Conservation (phyloP, 73 alveolate species). For the Paramecium caudatum region DNA sequence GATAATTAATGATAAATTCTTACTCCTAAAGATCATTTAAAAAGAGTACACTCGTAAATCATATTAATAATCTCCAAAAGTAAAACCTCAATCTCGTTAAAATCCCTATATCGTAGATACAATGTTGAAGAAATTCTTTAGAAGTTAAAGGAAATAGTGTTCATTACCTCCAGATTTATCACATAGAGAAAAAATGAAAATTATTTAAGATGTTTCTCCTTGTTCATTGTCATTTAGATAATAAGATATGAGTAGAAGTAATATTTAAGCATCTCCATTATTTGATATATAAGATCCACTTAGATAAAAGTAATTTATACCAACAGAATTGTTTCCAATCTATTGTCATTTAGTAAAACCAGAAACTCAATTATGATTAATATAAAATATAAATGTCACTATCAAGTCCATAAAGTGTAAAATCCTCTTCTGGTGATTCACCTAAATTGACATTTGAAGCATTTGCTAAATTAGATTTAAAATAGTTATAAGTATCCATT, state of each 20-base stretch:
- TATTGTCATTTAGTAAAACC: slow-evolving; percentile 1
- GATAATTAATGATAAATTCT: background rate
- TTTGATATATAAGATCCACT: slow-evolving; percentile 9
- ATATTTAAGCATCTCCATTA: slow-evolving; percentile 10
- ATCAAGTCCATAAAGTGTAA: background rate
- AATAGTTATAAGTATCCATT: background rate
- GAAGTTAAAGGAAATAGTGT: background rate
- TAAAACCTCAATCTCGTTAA: too few species aligned
- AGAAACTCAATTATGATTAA: background rate
- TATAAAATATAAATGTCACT: background rate
- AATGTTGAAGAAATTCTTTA: background rate
- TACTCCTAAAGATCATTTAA: background rate
- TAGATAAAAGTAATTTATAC: background rate
- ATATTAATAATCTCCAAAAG: background rate
- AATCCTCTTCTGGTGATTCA: background rate
- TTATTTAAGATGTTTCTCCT: slow-evolving; percentile 17
- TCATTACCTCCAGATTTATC: background rate
- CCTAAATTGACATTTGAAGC: slow-evolving; percentile 48
- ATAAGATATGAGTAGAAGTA: background rate
- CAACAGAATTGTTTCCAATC: slow-evolving; percentile 6
- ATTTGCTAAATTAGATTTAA: slow-evolving; percentile 2
- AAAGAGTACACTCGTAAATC: background rate
- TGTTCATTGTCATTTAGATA: background rate
- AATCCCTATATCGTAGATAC: too few species aligned
- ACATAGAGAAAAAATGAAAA: slow-evolving; percentile 25